These are phyloP conservation scores for Haplosporangium sp. DNA, from an alignment of 371 early-diverging fungal species.

Conservation along the genomic window DNA sequence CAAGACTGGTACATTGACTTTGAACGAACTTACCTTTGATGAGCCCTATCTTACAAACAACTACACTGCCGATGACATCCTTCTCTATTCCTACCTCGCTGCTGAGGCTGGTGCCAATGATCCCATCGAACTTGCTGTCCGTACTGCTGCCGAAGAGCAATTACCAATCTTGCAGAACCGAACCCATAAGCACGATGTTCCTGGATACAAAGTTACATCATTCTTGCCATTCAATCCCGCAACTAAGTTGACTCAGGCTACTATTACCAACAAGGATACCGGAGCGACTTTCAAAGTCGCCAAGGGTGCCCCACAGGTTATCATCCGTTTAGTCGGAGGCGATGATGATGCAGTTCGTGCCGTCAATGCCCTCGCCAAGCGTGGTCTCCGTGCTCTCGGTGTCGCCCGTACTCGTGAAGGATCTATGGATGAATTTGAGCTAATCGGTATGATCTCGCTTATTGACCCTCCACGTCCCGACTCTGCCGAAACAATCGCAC, in stretches of 20 bases:
- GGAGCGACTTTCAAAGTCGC: slow-evolving; percentile 83
- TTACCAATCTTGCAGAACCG: slow-evolving; percentile 73
- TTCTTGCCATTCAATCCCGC: slow-evolving; percentile 93
- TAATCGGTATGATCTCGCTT: slow-evolving; percentile 82
- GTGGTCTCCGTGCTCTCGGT: slow-evolving; percentile 91
- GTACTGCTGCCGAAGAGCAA: slow-evolving; percentile 79
- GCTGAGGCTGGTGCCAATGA: slow-evolving; percentile 94
- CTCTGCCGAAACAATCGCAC: slow-evolving; percentile 69
- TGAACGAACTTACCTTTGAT: slow-evolving; percentile 91
- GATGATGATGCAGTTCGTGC: slow-evolving; percentile 81
- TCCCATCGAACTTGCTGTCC: slow-evolving; percentile 92
- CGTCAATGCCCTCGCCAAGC: slow-evolving; percentile 83
- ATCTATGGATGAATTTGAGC: slow-evolving; percentile 70
- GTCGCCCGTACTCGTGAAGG: slow-evolving; percentile 80
- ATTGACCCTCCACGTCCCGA: slow-evolving; percentile 90
- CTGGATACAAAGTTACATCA: slow-evolving; percentile 86
- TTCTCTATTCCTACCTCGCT: slow-evolving; percentile 86
- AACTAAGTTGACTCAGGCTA: slow-evolving; percentile 91
- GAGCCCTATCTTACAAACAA: slow-evolving; percentile 84
- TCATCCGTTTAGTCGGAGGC: slow-evolving; percentile 83
- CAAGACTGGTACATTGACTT: slow-evolving; percentile 96
- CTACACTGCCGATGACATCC: slow-evolving; percentile 81
- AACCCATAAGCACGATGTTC: slow-evolving; percentile 70
- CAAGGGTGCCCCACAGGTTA: slow-evolving; percentile 97
- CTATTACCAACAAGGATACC: slow-evolving; percentile 73